Conservation (phyloP, 2,329 filamentous ascomycete genomes). For the Hysterium pulicare region DNA sequence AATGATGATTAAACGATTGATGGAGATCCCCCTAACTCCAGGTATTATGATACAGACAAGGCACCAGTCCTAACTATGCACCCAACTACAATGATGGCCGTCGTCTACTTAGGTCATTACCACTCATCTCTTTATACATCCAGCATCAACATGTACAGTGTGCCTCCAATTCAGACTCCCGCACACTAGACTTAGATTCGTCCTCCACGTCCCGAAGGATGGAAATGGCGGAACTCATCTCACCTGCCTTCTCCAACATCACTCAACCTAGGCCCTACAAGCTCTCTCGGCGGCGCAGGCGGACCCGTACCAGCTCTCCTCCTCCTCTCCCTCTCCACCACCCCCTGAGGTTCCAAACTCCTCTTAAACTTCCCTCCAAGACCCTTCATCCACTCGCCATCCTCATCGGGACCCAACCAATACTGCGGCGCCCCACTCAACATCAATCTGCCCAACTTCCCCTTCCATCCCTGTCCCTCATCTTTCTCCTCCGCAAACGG, state of each 20-base stretch:
- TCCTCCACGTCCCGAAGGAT: too few species aligned
- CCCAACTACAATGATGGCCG: too few species aligned
- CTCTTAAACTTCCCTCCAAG: conserved; percentile 60
- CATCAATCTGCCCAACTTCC: conserved; percentile 75
- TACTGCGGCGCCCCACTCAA: conserved; percentile 70
- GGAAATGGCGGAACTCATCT: conserved; percentile 3
- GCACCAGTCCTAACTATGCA: too few species aligned
- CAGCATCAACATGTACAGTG: too few species aligned
- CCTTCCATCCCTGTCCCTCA: conserved; percentile 77
- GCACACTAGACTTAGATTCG: too few species aligned
- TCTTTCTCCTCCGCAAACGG: conserved; percentile 67
- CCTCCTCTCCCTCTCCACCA: conserved; percentile 58
- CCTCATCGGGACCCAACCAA: conserved; percentile 70
- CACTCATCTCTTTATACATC: too few species aligned
- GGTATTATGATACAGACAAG: too few species aligned
- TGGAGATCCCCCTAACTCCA: too few species aligned
- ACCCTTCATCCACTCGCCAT: conserved; percentile 65
- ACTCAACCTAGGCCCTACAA: conserved; percentile 10
- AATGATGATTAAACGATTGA: too few species aligned
- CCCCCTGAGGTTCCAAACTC: conserved; percentile 42
- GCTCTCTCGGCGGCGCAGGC: conserved; percentile 34
- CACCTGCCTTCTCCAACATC: conserved; percentile 17
- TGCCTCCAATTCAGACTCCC: too few species aligned
- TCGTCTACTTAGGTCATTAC: too few species aligned
- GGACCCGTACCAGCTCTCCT: conserved; percentile 61